phyloP scores from a whole-genome alignment of 1,139 yeast genomes.

The Blastobotrys elegans region DNA sequence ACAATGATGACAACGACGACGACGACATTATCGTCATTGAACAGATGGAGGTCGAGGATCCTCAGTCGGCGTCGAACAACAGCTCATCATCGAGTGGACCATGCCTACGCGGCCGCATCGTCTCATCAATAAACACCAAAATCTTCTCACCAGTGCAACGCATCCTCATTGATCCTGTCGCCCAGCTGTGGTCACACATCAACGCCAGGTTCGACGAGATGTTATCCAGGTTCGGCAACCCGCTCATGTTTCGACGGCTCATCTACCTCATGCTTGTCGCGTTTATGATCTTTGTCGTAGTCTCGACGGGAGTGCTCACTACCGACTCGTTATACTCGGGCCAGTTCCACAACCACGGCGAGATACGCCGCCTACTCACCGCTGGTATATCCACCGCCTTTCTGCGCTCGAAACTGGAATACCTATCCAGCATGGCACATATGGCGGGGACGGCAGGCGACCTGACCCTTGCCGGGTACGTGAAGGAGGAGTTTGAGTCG shows the following conservation, averaged over 20 bases:
- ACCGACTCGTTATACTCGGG: constrained; percentile 29
- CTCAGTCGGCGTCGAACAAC: constrained; percentile 9
- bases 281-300: constrained; percentile 49
- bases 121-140: constrained; percentile 39
- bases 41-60: constrained; percentile 42
- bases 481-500: constrained; percentile 52
- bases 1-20: neutral
- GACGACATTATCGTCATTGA: constrained; percentile 28
- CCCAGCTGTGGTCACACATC: constrained; percentile 48
- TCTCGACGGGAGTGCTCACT: constrained; percentile 49
- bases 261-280: constrained; percentile 65
- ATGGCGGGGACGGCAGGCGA: constrained; percentile 87
- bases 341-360: constrained; percentile 56
- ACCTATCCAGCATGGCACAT: constrained; percentile 80
- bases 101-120: constrained; percentile 26
- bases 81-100: constrained; percentile 25
- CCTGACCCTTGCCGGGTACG: constrained; percentile 58
- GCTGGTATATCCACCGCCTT: constrained; percentile 50
- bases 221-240: constrained; percentile 71
- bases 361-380: constrained; percentile 46
- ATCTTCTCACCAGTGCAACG: constrained; percentile 50
- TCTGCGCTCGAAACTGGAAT: constrained; percentile 67
- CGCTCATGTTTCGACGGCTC: constrained; percentile 73
- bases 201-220: constrained; percentile 49
- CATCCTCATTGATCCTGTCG: constrained; percentile 62